Evolutionary conservation across 805 yeast genomes (phyloP), one percentile per base, ranked within the genome.

Genomic region (Myxozyma vanderwaltii): DNA sequence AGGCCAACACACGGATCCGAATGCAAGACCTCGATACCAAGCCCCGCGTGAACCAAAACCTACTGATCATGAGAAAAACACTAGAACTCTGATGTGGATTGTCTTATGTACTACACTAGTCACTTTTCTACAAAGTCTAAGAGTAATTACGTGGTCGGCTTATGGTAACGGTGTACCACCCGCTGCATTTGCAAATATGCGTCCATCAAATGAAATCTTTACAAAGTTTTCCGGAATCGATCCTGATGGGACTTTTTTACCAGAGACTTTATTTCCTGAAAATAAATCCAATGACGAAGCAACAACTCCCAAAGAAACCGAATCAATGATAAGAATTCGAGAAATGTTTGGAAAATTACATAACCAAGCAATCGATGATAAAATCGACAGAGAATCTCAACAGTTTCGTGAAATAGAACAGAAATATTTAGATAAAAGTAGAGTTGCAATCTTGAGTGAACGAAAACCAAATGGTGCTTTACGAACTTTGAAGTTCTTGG

Each of bases 1-100:
- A 26, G 64, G 64, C 8, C 51, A 38, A 41, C 6, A 13, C 8
- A 33, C 47, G 12, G 54, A 36, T 24, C 35, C 33, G 36, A 31
- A 50, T 6, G 50, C 33, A 15, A 50, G 43, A 6, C 56, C 55
- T 24, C 55, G 33, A 8, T 15, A 5, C 6, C 26, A 5, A n/a
- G 44, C 48, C 48, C 24, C 60, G 31, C 59, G 61, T 41, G 35
- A 45, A 49, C 15, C 46, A 23, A 47, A 35, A 36, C 59, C 61
- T 10, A 23, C 58, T 19, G 64, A 61, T 29, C 64, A 61, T 33
- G 61, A 53, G 48, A 53, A 54, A 38, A 62, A 62, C 33, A 31
- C 53, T 44, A 50, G 56, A 21, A 62, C 64, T 24, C 26, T 57
- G 29, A 55, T 59, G 58, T 59, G 52, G 51, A 57, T 62, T 41